Conservation (phyloP, 768 basidiomycete species). For the Mycena haematopus region DNA sequence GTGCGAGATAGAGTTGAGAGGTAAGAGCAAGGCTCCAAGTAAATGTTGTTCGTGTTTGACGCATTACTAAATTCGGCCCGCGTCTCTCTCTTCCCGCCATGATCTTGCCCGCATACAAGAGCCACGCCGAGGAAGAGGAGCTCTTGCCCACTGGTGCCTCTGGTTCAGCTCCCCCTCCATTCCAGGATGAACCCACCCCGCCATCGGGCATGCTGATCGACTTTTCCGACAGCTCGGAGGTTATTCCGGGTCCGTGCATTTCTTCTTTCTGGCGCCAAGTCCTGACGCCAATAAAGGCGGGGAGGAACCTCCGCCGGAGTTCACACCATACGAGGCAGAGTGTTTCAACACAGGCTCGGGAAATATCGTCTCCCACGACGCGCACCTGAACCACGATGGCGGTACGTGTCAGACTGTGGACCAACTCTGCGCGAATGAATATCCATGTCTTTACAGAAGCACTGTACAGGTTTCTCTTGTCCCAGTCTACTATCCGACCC, state of each 20-base stretch:
- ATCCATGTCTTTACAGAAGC: conserved; percentile 47
- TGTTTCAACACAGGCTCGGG: conserved; percentile 55
- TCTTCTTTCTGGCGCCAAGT: neutral
- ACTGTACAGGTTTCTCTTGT: conserved; percentile 75
- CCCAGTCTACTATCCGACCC: conserved; percentile 56
- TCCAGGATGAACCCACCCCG: conserved; percentile 16
- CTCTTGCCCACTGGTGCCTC: neutral
- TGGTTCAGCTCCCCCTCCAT: conserved; percentile 17
- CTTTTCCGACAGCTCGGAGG: conserved; percentile 15
- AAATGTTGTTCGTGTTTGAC: too few relatives aligned
- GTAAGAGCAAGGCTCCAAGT: neutral
- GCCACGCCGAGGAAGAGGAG: neutral
- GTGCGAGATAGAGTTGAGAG: neutral
- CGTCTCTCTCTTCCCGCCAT: neutral
- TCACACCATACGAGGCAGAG: conserved; percentile 68
- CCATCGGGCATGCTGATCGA: conserved; percentile 20
- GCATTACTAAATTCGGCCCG: too few relatives aligned
- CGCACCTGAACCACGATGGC: conserved; percentile 72
- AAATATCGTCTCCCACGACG: conserved; percentile 72
- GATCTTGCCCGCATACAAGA: conserved; percentile 16
- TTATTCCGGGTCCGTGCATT: conserved; percentile 10
- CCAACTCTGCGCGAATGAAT: conserved; percentile 1
- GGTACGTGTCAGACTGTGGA: conserved; percentile 21
- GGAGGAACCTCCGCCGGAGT: conserved; percentile 65
- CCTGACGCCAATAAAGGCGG: conserved; percentile 32